Conservation (phyloP, 345 rosid genomes). For the Tarenaya hassleriana region DNA sequence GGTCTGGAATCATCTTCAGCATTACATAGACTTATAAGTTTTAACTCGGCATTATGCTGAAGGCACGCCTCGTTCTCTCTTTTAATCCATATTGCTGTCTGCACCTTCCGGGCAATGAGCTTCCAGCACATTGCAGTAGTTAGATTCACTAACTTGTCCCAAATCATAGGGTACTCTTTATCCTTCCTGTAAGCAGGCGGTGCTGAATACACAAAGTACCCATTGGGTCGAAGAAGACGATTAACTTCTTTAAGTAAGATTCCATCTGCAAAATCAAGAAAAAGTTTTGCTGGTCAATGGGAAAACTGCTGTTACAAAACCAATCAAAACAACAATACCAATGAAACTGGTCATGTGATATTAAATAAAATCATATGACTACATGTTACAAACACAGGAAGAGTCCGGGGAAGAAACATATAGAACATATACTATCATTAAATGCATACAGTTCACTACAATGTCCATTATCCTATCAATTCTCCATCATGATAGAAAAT, state of each 20-base stretch:
- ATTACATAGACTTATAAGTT: conserved; percentile 58
- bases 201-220: conserved; percentile 88
- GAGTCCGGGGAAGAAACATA: too few relatives aligned
- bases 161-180: conserved; percentile 75
- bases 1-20: conserved; percentile 45
- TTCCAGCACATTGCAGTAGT: conserved; percentile 93
- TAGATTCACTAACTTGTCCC: conserved; percentile 69
- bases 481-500: too few relatives aligned
- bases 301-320: too few relatives aligned
- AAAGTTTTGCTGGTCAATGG: not conserved
- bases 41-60: conserved; percentile 45
- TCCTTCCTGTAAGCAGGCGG: conserved; percentile 85
- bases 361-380: too few relatives aligned
- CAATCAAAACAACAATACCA: too few relatives aligned
- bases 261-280: conserved; percentile 49
- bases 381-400: too few relatives aligned
- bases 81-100: conserved; percentile 94
- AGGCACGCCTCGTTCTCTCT: conserved; percentile 56
- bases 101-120: conserved; percentile 72
- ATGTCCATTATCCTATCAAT: too few relatives aligned
- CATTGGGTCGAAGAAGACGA: conserved; percentile 70
- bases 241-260: conserved; percentile 84
- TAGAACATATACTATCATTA: too few relatives aligned
- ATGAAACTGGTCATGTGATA: too few relatives aligned
- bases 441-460: too few relatives aligned